Conservation (phyloP, 371 early-diverging fungal species). For the Mortierella sp. region DNA sequence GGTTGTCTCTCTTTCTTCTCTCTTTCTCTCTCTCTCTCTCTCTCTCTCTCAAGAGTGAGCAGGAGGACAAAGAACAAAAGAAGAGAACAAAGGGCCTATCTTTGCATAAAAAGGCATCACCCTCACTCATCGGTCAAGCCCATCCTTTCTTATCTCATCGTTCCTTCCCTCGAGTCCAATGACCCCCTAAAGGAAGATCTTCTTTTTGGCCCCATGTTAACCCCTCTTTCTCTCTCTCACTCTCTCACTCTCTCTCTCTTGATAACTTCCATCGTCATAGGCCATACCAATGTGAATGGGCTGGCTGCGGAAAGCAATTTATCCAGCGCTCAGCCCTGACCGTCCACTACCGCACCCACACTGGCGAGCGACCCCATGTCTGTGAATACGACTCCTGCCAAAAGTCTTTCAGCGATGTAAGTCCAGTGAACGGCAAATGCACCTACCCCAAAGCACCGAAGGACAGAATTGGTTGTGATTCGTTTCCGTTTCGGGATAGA, state of each 20-base stretch:
- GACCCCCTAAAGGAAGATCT: not conserved
- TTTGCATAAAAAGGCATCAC: not conserved
- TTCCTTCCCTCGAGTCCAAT: not conserved
- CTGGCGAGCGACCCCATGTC: constrained; percentile 80
- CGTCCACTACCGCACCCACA: constrained; percentile 85
- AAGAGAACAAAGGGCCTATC: not conserved
- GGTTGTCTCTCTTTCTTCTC: not conserved
- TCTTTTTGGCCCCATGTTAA: constrained; percentile 4
- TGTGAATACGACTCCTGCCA: constrained; percentile 72
- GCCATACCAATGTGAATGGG: constrained; percentile 79
- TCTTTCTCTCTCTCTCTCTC: too few relatives aligned
- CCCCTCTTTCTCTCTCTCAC: not conserved
- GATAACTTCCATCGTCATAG: constrained; percentile 22
- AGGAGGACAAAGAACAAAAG: not conserved
- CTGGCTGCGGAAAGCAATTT: constrained; percentile 79
- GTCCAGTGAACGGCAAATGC: constrained; percentile 16
- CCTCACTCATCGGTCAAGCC: not conserved
- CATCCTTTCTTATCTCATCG: not conserved
- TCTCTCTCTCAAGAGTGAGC: not conserved
- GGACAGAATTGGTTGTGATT: not conserved
- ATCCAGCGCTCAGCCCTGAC: constrained; percentile 85
- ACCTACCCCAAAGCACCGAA: not conserved
- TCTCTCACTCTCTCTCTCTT: too few relatives aligned
- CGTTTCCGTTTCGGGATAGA: constrained; percentile 12
- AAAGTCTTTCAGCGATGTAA: constrained; percentile 73